Conservation (phyloP, 805 yeast genomes). For the Priceomyces castillae region DNA sequence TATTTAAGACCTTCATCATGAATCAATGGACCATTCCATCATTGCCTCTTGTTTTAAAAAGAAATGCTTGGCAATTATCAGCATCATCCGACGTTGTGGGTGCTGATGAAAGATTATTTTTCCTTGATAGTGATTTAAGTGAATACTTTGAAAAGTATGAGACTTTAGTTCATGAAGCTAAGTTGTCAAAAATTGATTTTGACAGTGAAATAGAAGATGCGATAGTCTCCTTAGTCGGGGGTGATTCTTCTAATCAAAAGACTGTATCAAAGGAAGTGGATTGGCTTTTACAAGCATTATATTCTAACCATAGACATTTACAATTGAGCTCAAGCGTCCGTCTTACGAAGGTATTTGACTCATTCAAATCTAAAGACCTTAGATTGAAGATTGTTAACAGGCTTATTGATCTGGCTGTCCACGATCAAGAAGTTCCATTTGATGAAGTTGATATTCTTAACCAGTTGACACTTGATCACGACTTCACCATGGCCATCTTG, state of each 20-base stretch:
- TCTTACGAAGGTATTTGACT: constrained; percentile 52
- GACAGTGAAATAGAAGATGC: constrained; percentile 51
- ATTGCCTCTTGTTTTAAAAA: constrained; percentile 48
- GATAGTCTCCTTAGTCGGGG: constrained; percentile 57
- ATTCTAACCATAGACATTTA: constrained; percentile 34
- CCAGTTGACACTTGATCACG: constrained; percentile 51
- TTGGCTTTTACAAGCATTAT: constrained; percentile 56
- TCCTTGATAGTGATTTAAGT: constrained; percentile 29
- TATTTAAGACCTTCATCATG: constrained; percentile 58
- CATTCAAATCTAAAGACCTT: constrained; percentile 51
- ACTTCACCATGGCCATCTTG: constrained; percentile 57
- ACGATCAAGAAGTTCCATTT: constrained; percentile 30
- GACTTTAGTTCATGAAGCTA: constrained; percentile 42
- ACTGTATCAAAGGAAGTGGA: constrained; percentile 49
- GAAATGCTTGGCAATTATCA: constrained; percentile 35
- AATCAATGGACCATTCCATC: constrained; percentile 54
- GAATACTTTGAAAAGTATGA: constrained; percentile 38
- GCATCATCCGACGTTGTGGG: constrained; percentile 21
- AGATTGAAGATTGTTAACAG: constrained; percentile 53
- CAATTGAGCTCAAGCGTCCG: constrained; percentile 49
- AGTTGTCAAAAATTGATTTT: constrained; percentile 48
- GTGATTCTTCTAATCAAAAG: constrained; percentile 48
- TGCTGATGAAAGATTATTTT: constrained; percentile 31
- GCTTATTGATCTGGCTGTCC: constrained; percentile 54
- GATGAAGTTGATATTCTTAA: constrained; percentile 51